Percentiles rank a stretch among this genome's conserved stretches.
phyloP scores from a whole-genome alignment of 2,329 filamentous ascomycete genomes.

The Decorospora gaudefroyi region DNA sequence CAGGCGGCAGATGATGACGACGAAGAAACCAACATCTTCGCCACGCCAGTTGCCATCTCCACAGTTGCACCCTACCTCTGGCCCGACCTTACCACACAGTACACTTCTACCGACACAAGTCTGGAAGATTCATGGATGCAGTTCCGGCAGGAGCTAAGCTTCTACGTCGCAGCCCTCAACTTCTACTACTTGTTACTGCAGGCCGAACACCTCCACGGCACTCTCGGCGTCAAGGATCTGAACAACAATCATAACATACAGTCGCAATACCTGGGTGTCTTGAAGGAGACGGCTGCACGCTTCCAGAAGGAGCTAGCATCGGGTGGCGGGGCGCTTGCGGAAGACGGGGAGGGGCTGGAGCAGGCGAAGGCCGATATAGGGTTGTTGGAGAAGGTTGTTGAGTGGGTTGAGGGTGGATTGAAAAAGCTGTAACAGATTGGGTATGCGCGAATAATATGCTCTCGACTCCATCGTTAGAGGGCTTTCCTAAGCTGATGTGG shows the following conservation, averaged over 20 bases:
- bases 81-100: conserved; percentile 52
- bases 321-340: conserved; percentile 46
- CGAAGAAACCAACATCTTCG: conserved; percentile 48
- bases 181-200: conserved; percentile 62
- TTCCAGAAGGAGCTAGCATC: conserved; percentile 47
- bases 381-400: conserved; percentile 44
- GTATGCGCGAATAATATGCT: not conserved
- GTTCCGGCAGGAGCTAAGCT: conserved; percentile 57
- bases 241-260: conserved; percentile 49
- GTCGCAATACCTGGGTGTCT: conserved; percentile 50
- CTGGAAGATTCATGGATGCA: conserved; percentile 47
- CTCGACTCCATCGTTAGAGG: too few relatives aligned
- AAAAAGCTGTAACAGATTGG: conserved; percentile 13
- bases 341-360: conserved; percentile 42
- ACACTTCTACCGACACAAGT: conserved; percentile 32
- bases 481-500: too few relatives aligned
- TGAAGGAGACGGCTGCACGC: conserved; percentile 45
- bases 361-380: conserved; percentile 44
- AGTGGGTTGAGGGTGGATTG: conserved; percentile 29
- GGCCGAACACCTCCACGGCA: conserved; percentile 54
- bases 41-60: conserved; percentile 53
- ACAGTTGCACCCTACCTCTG: conserved; percentile 59
- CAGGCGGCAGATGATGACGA: conserved; percentile 17
- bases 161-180: conserved; percentile 61
- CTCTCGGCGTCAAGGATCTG: conserved; percentile 54